Base-by-base conservation (phyloP, 148 eudicot species). In the Amaranthus cruentus region DNA sequence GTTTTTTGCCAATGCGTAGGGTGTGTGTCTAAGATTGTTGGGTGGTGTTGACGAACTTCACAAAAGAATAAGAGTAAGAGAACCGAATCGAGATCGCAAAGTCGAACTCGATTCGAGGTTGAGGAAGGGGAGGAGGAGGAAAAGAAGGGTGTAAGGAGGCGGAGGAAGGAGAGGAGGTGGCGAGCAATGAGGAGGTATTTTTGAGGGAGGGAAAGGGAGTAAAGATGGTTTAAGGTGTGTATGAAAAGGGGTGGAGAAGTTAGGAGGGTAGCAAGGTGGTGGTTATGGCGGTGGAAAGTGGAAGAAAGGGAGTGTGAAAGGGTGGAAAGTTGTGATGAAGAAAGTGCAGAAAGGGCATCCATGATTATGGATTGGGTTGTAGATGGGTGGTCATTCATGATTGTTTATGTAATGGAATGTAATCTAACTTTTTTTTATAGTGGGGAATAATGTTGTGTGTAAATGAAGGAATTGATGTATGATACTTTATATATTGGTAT, bases 171-270 rank as follows among this genome's bases (percentile, higher is more conserved):
- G 62, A 84, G 78, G 78, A 89, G 88, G 78, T 85, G 80, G 68
- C 81, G 83, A 28, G 94, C 82, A 15, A 89, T 74, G 75, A 89
- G 94, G 77, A 84, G 85, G 71, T 89, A 89, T 57, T 89, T 89
- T 44, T 84, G 74, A 47, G 80, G 82, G 81, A 89, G 88, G 6
- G 94, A 78, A 72, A 89, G 87, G 75, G 89, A 84, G 65, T 79
- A 79, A 69, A 89, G 89, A 81, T 83, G 87, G 84, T 80, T 73
- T 70, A 89, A 83, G 63, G 89, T 79, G 83, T 74, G 81, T 60
- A 84, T 67, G 82, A 87, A 89, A 80, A 85, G 81, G 43, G 79
- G 15, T 4, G 79, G 87, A 62, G 85, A 87, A 78, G 91, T 83
- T 58, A 89, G 80, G 74, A 89, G 73, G 21, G 88, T 42, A 66